These are phyloP conservation scores for Secale cereale DNA, from an alignment of 176 grass and related monocot species.

Conservation along the genomic window DNA sequence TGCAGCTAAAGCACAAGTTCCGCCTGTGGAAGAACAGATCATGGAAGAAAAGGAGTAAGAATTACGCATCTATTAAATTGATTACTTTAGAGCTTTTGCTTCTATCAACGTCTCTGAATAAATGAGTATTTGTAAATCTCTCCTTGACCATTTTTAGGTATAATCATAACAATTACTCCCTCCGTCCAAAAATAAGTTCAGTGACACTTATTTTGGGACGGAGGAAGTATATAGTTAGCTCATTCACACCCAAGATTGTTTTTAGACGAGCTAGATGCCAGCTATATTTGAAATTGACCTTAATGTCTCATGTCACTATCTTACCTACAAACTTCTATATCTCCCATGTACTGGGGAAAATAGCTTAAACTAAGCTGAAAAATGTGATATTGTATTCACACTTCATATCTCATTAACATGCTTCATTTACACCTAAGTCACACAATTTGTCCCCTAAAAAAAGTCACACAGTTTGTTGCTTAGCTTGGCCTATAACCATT, in stretches of 20 bases:
- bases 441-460: neutral
- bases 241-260: neutral
- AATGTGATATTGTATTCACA: neutral
- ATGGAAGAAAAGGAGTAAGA: slow-evolving; percentile 93
- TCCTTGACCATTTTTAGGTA: neutral
- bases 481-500: neutral
- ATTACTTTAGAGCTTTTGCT: neutral
- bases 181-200: no score
- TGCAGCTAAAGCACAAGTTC: slow-evolving; percentile 53
- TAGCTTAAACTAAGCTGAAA: neutral
- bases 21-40: slow-evolving; percentile 72
- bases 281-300: neutral
- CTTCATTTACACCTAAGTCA: neutral
- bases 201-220: no score
- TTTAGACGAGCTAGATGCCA: neutral
- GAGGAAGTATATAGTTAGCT: neutral
- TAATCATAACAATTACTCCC: neutral
- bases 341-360: neutral
- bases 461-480: neutral
- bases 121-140: slow-evolving; percentile 11
- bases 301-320: neutral
- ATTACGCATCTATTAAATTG: neutral
- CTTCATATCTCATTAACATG: slow-evolving; percentile 13
- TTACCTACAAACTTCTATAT: neutral
- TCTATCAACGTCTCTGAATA: neutral